Conservation (phyloP, 2,329 filamentous ascomycete species). For the Fusarium ramigenum region DNA sequence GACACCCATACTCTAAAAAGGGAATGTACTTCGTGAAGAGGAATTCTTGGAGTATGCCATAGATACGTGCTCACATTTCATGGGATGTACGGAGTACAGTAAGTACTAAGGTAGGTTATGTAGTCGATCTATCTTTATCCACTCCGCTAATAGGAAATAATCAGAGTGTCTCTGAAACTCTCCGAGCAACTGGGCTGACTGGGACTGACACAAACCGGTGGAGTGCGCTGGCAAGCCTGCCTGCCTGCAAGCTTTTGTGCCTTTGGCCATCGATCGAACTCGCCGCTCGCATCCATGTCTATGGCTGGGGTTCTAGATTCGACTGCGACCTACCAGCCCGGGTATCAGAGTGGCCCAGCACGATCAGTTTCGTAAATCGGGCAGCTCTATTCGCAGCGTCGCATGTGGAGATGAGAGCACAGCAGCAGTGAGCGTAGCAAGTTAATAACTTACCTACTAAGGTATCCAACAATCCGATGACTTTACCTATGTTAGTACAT, state of each 20-base stretch:
- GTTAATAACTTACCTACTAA: not conserved
- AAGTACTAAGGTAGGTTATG: not conserved
- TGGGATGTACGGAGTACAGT: not conserved
- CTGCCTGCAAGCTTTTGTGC: not conserved
- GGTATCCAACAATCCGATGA: not conserved
- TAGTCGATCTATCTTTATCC: slow-evolving; percentile 1
- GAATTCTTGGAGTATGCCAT: not conserved
- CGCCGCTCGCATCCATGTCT: slow-evolving; percentile 12
- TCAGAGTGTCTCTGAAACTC: slow-evolving; percentile 7
- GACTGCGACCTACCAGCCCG: not conserved
- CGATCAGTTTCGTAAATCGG: not conserved
- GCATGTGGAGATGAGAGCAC: not conserved
- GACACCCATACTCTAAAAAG: slow-evolving; percentile 23
- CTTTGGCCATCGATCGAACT: not conserved
- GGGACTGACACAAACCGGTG: slow-evolving; percentile 21
- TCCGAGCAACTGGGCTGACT: not conserved
- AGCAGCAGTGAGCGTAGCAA: not conserved
- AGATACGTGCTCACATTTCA: not conserved
- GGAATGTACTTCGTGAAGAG: slow-evolving; percentile 24
- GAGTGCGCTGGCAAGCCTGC: slow-evolving; percentile 3
- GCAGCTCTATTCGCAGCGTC: not conserved
- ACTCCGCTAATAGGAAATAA: not conserved
- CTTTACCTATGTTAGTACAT: not conserved
- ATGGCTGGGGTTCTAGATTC: slow-evolving; percentile 13
- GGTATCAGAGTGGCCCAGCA: not conserved